A percentile compares a stretch with the other conserved stretches of the same genome.
These are phyloP conservation scores for Immersiporthe knoxdaviesiana DNA, from an alignment of 2,329 filamentous ascomycete species.

Conservation along the genomic window DNA sequence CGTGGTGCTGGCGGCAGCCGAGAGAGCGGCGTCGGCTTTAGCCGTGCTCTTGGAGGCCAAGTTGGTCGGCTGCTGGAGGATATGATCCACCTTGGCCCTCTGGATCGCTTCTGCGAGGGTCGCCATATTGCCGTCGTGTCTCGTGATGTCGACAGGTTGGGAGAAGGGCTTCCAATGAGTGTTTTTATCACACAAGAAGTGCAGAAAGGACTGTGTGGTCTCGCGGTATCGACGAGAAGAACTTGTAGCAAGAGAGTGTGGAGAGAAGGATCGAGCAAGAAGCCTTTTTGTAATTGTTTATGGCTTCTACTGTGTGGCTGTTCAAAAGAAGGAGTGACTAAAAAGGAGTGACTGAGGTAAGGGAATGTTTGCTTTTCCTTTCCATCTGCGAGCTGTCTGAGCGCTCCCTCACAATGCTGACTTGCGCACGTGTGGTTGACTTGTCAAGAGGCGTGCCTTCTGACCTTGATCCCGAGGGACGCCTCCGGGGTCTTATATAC, in stretches of 20 bases:
- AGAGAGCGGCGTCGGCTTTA: background rate
- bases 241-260: background rate
- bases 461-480: constrained; percentile 17
- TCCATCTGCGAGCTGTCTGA: background rate
- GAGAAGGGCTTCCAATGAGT: background rate
- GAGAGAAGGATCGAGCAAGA: background rate
- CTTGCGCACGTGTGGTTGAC: constrained; percentile 25
- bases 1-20: constrained; percentile 38
- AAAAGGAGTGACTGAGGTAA: constrained; percentile 25
- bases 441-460: constrained; percentile 23
- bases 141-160: background rate
- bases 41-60: constrained; percentile 5
- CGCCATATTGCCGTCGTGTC: constrained; percentile 30
- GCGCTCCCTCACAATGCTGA: constrained; percentile 23
- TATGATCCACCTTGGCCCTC: constrained; percentile 33
- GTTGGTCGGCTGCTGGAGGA: constrained; percentile 34
- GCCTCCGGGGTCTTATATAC: constrained; percentile 13
- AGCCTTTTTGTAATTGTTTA: constrained; percentile 14
- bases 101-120: constrained; percentile 35
- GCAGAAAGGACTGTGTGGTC: background rate
- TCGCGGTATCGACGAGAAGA: background rate
- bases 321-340: constrained; percentile 16
- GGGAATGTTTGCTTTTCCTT: background rate
- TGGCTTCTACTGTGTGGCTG: background rate
- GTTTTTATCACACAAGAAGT: background rate